These are phyloP conservation scores for Ophiostoma quercus DNA, from an alignment of 2,329 filamentous ascomycete genomes.

Conservation along the genomic window DNA sequence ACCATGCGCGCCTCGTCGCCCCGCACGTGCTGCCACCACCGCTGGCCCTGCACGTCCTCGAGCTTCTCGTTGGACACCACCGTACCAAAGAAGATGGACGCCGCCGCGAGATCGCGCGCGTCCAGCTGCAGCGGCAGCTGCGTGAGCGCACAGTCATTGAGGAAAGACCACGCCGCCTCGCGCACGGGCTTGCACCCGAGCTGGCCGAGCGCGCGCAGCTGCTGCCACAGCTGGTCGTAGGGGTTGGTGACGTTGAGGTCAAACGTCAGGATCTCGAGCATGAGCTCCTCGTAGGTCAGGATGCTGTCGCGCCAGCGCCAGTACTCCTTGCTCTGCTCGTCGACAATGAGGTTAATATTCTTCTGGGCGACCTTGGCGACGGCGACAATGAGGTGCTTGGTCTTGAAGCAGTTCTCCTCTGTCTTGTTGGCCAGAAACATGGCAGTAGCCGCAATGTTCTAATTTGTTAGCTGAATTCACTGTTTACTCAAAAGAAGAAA, in stretches of 20 bases:
- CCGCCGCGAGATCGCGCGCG: conserved; percentile 75
- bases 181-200: conserved; percentile 27
- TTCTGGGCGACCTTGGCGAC: conserved; percentile 95
- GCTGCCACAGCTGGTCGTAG: conserved; percentile 76
- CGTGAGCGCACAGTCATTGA: conserved; percentile 85
- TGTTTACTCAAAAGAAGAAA: conserved; percentile 26
- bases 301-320: conserved; percentile 98
- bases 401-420: conserved; percentile 93
- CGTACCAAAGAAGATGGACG: conserved; percentile 80
- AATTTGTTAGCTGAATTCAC: conserved; percentile 20
- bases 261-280: conserved; percentile 89
- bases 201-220: conserved; percentile 44
- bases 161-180: conserved; percentile 66
- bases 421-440: conserved; percentile 95
- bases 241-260: conserved; percentile 87
- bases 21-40: conserved; percentile 82
- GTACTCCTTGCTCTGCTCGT: conserved; percentile 96
- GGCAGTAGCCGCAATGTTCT: conserved; percentile 82
- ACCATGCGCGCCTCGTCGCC: conserved; percentile 66
- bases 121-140: conserved; percentile 76
- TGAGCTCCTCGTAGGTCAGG: conserved; percentile 82
- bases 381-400: conserved; percentile 87
- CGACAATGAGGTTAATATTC: conserved; percentile 80
- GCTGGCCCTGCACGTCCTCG: conserved; percentile 65
- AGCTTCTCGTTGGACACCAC: conserved; percentile 69